Percentiles rank a stretch among this genome's conserved stretches.
These are phyloP conservation scores for Neofusicoccum sp. DNA, from an alignment of 2,329 filamentous ascomycete genomes.

Conservation along the genomic window DNA sequence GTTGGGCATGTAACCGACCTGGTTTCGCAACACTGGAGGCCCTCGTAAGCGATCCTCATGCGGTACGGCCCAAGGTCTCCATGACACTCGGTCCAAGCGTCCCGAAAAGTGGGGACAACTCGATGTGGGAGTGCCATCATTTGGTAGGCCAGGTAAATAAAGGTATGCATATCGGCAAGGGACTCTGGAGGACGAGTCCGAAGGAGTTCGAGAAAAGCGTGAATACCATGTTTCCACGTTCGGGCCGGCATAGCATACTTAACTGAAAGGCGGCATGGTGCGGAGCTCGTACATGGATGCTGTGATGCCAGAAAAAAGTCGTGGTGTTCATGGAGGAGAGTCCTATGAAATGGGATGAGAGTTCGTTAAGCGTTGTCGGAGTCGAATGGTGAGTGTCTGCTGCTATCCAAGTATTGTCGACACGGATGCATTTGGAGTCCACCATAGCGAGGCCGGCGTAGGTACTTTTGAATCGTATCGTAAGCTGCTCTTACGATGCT, in stretches of 20 bases:
- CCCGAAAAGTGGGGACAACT: slow-evolving; percentile 78
- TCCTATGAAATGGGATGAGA: slow-evolving; percentile 78
- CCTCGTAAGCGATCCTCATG: slow-evolving; percentile 89
- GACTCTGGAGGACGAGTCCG: slow-evolving; percentile 71
- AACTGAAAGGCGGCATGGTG: slow-evolving; percentile 67
- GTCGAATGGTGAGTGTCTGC: slow-evolving; percentile 52
- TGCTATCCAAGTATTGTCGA: slow-evolving; percentile 66
- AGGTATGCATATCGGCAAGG: slow-evolving; percentile 86
- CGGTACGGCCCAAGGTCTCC: slow-evolving; percentile 83
- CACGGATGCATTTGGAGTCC: slow-evolving; percentile 83
- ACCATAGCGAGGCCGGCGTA: slow-evolving; percentile 85
- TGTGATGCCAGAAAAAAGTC: slow-evolving; percentile 77
- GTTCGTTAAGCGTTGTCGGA: slow-evolving; percentile 76
- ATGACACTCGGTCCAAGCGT: slow-evolving; percentile 92
- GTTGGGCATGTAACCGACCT: slow-evolving; percentile 60
- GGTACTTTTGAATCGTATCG: slow-evolving; percentile 80
- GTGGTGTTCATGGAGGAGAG: slow-evolving; percentile 71
- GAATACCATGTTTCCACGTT: slow-evolving; percentile 94
- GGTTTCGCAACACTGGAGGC: slow-evolving; percentile 71
- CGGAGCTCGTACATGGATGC: slow-evolving; percentile 74
- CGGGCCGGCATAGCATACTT: slow-evolving; percentile 91
- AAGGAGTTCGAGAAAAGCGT: slow-evolving; percentile 74
- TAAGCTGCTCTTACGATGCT: slow-evolving; percentile 77
- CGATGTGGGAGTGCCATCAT: slow-evolving; percentile 89
- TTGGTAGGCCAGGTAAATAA: slow-evolving; percentile 85